Base-by-base conservation (phyloP, 164 flowering plant species). In the Umbellularia californica region DNA sequence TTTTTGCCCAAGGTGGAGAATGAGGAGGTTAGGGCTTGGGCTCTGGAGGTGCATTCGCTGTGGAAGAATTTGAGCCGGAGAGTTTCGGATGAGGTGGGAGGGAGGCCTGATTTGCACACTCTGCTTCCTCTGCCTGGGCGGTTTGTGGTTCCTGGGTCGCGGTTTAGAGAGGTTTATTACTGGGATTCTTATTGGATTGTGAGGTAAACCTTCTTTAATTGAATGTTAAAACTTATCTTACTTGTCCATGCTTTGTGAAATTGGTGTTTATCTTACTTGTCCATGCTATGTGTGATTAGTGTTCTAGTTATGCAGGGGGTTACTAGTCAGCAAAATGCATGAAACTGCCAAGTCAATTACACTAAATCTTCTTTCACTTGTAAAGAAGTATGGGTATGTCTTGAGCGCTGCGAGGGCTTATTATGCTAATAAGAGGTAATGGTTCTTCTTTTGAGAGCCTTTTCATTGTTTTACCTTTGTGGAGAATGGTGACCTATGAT, bases 131-230 rank as follows among this genome's bases (percentile, higher is more conserved):
- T 93, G 83, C 89, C 91, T 13, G 79, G 71, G 22, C 85, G 86
- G 22, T 81, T 80, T 12, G 69, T 95, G 0, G 78, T 95, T 64
- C 97, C 97, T 0, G 99, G 99, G 14, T 92, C 97, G 3, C 71
- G 99, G 73, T 95, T 93, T 70, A 76, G 87, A 47, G 99, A 95
- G 86, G 90, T 90, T 72, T 90, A 95, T 71, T 95, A 95, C 62
- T 95, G 99, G 99, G 99, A 95, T 85, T 90, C 97, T 73, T 95
- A 89, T 64, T 93, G 97, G 97, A 85, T 90, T 0, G 90, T 93
- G 55, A 88, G 95, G 99, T 72, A 41, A 41, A 41, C 10, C 47
- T 41, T 41, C 47, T 41, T 41, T 9, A 41, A 41, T 41, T 1
- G 9, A 5, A 41, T 41, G 47, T 41, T 41, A 7, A 41, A 41